Percentiles rank a stretch among this genome's conserved stretches.
Conservation (phyloP, 2,329 filamentous ascomycete species). For the Chrysosporium queenslandicum region DNA sequence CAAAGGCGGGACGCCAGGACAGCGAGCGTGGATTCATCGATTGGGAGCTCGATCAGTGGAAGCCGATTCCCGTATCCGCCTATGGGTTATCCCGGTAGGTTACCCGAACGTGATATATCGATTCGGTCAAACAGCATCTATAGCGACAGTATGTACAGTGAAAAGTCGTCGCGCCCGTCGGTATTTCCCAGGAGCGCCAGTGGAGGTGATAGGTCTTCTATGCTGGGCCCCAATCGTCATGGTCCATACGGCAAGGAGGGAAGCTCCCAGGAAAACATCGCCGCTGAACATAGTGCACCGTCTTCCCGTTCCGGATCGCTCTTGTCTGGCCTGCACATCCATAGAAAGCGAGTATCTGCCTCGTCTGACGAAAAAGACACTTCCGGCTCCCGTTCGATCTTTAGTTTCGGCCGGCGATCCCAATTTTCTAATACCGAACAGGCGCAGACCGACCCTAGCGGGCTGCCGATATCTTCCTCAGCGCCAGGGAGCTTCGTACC, state of each 20-base stretch:
- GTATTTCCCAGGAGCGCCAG: background rate
- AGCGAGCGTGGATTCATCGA: constrained; percentile 3
- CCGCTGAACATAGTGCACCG: background rate
- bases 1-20: background rate
- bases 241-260: background rate
- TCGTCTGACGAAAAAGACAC: constrained; percentile 6
- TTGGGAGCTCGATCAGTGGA: background rate
- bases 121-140: constrained; percentile 4
- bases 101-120: constrained; percentile 5
- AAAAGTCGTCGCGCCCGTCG: constrained; percentile 1
- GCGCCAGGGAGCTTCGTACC: background rate
- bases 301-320: constrained; percentile 6
- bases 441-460: background rate
- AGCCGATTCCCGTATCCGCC: background rate
- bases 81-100: background rate
- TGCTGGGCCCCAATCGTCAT: background rate
- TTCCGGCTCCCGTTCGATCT: background rate
- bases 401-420: background rate
- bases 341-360: constrained; percentile 1
- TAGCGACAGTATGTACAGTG: constrained; percentile 11
- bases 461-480: background rate
- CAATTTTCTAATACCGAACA: background rate
- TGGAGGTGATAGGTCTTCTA: background rate
- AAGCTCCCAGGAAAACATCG: background rate
- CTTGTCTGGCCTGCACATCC: background rate